Conservation (phyloP, 441 rosid genomes). For the Populus hybrid region DNA sequence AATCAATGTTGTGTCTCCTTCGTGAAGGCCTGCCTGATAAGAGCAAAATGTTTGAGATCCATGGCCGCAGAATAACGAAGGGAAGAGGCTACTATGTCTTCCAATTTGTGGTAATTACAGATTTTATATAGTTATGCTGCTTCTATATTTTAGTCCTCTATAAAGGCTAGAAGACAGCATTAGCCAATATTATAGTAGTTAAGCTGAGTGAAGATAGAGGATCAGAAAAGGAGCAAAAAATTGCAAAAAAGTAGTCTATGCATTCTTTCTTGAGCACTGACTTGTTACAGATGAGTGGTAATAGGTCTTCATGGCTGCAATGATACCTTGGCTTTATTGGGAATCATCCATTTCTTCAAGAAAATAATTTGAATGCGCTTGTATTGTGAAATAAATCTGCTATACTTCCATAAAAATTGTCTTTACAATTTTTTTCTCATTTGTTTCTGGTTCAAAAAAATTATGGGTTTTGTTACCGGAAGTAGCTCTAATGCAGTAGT, state of each 20-base stretch:
- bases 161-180: not conserved
- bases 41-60: conserved; percentile 67
- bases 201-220: not conserved
- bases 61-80: conserved; percentile 75
- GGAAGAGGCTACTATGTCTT: conserved; percentile 82
- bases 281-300: not conserved
- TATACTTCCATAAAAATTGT: not conserved
- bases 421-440: not conserved
- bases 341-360: not conserved
- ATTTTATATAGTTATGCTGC: conserved; percentile 5
- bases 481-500: not conserved
- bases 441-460: not conserved
- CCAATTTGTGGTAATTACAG: conserved; percentile 54
- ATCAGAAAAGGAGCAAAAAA: not conserved
- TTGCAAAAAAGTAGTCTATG: not conserved
- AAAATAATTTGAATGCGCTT: not conserved
- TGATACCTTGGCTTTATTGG: not conserved
- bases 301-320: not conserved
- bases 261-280: not conserved
- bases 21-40: conserved; percentile 65
- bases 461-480: not conserved
- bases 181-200: not conserved
- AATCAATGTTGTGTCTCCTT: conserved; percentile 82
- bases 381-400: not conserved
- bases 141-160: not conserved